phyloP scores from a whole-genome alignment of 257 asterid species.

The Solanum pimpinellifolium region DNA sequence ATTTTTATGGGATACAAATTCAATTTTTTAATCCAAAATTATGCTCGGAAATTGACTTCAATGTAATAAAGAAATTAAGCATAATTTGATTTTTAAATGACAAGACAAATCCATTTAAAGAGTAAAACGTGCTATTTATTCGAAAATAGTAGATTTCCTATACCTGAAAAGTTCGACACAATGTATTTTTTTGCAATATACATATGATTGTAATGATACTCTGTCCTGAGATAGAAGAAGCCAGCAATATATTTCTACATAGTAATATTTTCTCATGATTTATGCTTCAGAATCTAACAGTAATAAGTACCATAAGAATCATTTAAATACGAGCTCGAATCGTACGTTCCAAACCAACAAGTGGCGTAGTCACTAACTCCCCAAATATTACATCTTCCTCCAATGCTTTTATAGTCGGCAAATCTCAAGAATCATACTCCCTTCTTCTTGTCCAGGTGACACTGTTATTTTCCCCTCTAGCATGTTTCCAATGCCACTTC shows the following conservation, averaged over 20 bases:
- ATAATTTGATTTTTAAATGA: too few relatives aligned
- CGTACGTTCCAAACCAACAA: background rate
- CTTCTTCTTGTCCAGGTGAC: slow-evolving; percentile 21
- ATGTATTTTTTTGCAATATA: too few relatives aligned
- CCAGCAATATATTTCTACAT: background rate
- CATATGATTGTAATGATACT: background rate
- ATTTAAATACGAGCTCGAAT: background rate
- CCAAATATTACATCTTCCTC: slow-evolving; percentile 27
- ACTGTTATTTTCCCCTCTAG: slow-evolving; percentile 31
- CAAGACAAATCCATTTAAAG: too few relatives aligned
- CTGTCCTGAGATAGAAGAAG: background rate
- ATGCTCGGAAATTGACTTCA: too few relatives aligned
- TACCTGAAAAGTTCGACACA: too few relatives aligned
- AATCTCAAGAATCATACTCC: slow-evolving; percentile 37
- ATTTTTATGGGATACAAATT: too few relatives aligned
- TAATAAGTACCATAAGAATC: background rate
- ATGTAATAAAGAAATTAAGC: too few relatives aligned
- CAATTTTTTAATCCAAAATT: too few relatives aligned
- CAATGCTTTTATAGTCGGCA: slow-evolving; percentile 18
- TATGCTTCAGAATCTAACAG: background rate
- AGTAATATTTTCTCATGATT: background rate
- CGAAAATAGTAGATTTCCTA: too few relatives aligned
- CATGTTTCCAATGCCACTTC: slow-evolving; percentile 34
- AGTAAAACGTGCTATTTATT: too few relatives aligned
- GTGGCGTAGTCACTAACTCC: background rate